A percentile compares a stretch with the other conserved stretches of the same genome.
These are phyloP conservation scores for Radiomyces spectabilis DNA, from an alignment of 192 early-diverging fungal species.

Conservation along the genomic window DNA sequence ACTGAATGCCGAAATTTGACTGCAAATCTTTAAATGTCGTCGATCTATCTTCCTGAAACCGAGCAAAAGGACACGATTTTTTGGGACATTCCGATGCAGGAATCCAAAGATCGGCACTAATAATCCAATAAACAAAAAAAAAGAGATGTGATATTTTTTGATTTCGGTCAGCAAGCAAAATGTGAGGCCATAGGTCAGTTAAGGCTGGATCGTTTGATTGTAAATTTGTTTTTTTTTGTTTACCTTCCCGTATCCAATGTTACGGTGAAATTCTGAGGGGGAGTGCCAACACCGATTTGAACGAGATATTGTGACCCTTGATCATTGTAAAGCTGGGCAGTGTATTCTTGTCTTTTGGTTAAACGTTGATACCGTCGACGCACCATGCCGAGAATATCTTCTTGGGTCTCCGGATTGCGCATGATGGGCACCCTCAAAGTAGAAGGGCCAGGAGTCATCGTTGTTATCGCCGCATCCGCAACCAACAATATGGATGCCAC, in stretches of 20 bases:
- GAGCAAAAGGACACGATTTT: background rate
- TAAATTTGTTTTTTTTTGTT: background rate
- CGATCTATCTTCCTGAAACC: background rate
- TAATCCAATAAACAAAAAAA: background rate
- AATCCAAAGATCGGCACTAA: conserved; percentile 3
- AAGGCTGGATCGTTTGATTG: too few species aligned
- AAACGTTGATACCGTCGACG: too few species aligned
- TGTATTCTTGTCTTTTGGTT: background rate
- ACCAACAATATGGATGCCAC: too few species aligned
- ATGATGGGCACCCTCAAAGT: too few species aligned
- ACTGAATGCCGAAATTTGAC: background rate
- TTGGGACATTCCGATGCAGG: background rate
- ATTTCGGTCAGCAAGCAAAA: too few species aligned
- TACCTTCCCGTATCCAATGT: conserved; percentile 28
- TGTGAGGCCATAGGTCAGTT: too few species aligned
- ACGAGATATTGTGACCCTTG: conserved; percentile 21
- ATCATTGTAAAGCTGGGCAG: conserved; percentile 16
- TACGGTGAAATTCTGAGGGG: conserved; percentile 19
- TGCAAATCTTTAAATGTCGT: background rate
- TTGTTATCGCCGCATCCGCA: too few species aligned
- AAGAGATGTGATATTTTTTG: too few species aligned
- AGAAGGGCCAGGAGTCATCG: too few species aligned
- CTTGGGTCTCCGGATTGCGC: too few species aligned
- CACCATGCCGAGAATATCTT: too few species aligned
- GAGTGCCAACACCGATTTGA: conserved; percentile 12